Base-by-base conservation (phyloP, 768 basidiomycete species). In the Mycena galericulata region DNA sequence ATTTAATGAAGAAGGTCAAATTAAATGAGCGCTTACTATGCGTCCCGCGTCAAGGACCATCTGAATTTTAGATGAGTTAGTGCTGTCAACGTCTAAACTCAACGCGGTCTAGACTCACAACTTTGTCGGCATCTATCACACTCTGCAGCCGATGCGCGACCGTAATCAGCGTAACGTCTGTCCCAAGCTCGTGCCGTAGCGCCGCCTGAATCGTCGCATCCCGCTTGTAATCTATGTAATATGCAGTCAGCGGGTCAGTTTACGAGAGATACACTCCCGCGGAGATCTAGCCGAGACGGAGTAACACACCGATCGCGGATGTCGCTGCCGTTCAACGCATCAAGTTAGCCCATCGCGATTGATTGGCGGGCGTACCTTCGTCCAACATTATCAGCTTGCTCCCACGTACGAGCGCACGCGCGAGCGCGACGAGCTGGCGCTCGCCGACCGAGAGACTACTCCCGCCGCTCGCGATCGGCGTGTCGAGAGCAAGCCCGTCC, bases 341-440 rank as follows among this genome's bases (percentile, higher is more conserved):
- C 8, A 14, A 27, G n/a, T 2, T 20, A 12, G 5, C 15, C 38
- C 24, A 53, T 22, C 36, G 43, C 38, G 26, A 55, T 46, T 55
- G 53, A 54, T 58, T 24, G 30, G 27, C 74, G 38, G n/a, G n/a
- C n/a, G n/a, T 27, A 82, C 83, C 83, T 75, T 90, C 89, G 68
- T 90, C 88, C 5, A 90, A 76, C 34, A 89, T 85, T 29, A 88
- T 77, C 10, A 90, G 68, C 72, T 89, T 89, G 74, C 85, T 87
- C 50, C 79, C 75, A 22, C 88, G 77, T 2, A 89, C 84, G 51
- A 90, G 82, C 3, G 89, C 88, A 24, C 88, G 79, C 24, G 56
- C 47, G 0, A 90, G 80, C 0, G 87, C 88, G n/a, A 90, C 74
- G 11, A 90, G 30, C 40, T 69, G 67, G 24, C 62, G 67, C 34